Evolutionary conservation across 371 early-diverging fungal species (phyloP), one percentile per base, ranked within the genome.

Genomic region (Fennellomyces sp.): DNA sequence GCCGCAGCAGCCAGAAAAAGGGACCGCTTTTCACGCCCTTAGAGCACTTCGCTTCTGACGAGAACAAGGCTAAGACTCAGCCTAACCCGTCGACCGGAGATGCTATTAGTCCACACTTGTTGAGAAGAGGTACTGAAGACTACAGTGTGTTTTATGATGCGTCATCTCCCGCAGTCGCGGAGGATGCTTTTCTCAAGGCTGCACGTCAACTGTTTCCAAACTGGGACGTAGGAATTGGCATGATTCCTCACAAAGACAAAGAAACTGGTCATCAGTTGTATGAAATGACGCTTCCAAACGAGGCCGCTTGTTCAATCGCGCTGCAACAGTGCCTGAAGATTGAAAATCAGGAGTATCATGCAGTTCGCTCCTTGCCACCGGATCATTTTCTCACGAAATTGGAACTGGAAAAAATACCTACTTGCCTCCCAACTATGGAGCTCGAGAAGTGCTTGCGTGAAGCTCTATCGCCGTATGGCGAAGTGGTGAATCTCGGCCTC

Each of bases 181-280:
- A 21, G 26, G 51, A 12, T 4, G 51, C 11, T 8, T 50, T 50
- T 25, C 26, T 50, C 29, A 6, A 21, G 26, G 51, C 51, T 8
- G 51, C 29, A 5, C 51, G 51, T 8, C 5, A 50, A 5, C 51
- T 50, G 6, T 8, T 50, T 6, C 51, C 51, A 7, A 29, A 50
- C 51, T 50, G 51, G 51, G 51, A 50, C 26, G 29, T 21, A 10
- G 51, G 51, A 5, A 50, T 50, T 29, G 51, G 51, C 17, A 50
- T 50, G 51, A 8, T 25, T 25, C 51, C 5, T 6, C 51, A 50
- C 23, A 12, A 27, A n/a, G 51, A 50, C 5, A 28, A 50, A 50
- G 35, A n/a, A n/a, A n/a, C n/a, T n/a, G 48, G 51, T 15, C 51
- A 17, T 7, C 29, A 25, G 8, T 26, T 50, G 27, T 50, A 50